Conservation (phyloP, 83 land plant genomes). For the Diphasiastrum complanatum region DNA sequence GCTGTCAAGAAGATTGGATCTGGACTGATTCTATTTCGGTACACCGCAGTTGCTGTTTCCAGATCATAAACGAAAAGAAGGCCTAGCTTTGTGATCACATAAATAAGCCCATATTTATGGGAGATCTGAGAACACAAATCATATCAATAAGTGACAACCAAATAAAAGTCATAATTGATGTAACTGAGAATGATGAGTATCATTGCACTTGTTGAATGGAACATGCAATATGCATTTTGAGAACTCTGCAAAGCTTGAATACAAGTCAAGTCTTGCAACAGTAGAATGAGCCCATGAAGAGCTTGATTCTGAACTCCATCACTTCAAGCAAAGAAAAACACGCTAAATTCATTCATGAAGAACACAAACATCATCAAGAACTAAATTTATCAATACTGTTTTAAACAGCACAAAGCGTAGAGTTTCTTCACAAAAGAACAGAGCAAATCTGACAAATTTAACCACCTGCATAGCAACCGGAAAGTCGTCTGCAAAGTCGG, state of each 20-base stretch:
- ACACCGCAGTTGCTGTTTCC: slow-evolving; percentile 94
- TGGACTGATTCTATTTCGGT: slow-evolving; percentile 91
- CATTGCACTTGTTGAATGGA: background rate
- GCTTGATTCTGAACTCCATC: background rate
- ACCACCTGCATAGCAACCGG: slow-evolving; percentile 96
- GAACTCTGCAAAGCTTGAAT: too few species aligned
- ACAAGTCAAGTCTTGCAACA: too few species aligned
- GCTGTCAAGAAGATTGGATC: slow-evolving; percentile 92
- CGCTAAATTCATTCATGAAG: too few species aligned
- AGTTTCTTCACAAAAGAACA: too few species aligned
- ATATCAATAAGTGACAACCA: slow-evolving; percentile 1
- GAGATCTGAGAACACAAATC: slow-evolving; percentile 58
- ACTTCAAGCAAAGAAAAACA: too few species aligned
- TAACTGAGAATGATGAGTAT: background rate
- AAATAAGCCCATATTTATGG: slow-evolving; percentile 72
- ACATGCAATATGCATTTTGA: background rate
- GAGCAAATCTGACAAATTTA: background rate
- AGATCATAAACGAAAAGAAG: slow-evolving; percentile 93
- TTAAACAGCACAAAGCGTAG: too few species aligned
- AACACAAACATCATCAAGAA: too few species aligned
- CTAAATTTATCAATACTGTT: too few species aligned
- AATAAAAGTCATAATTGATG: background rate
- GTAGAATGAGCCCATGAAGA: background rate
- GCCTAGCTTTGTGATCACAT: slow-evolving; percentile 95
- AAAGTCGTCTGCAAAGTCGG: slow-evolving; percentile 98